phyloP scores from a whole-genome alignment of 2,329 filamentous ascomycete species.

The Alternaria sp. region DNA sequence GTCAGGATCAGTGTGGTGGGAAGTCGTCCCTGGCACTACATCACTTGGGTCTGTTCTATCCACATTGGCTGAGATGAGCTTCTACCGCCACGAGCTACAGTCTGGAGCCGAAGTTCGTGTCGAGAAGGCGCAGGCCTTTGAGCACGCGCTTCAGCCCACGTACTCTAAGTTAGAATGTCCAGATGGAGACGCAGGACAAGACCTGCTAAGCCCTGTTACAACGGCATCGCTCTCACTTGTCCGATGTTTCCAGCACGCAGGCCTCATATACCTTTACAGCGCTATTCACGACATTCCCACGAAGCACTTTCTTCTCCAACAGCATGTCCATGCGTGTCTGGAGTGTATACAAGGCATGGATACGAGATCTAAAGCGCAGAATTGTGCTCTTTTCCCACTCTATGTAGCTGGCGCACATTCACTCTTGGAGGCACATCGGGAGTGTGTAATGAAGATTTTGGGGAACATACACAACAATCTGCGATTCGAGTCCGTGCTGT shows the following conservation, averaged over 20 bases:
- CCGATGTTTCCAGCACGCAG: slow-evolving; percentile 21
- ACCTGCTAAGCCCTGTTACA: neutral
- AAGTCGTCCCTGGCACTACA: slow-evolving; percentile 2
- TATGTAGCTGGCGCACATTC: slow-evolving; percentile 20
- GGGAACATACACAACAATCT: slow-evolving; percentile 15
- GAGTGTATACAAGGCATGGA: slow-evolving; percentile 19
- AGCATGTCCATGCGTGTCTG: slow-evolving; percentile 20
- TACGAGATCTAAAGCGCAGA: slow-evolving; percentile 12
- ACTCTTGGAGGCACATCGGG: slow-evolving; percentile 3
- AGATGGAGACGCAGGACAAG: neutral
- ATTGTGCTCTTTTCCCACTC: slow-evolving; percentile 22
- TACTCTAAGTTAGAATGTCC: neutral
- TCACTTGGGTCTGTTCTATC: slow-evolving; percentile 7
- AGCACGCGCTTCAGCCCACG: slow-evolving; percentile 7
- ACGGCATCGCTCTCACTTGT: slow-evolving; percentile 7
- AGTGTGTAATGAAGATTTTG: slow-evolving; percentile 6
- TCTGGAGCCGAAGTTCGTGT: neutral
- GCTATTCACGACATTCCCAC: slow-evolving; percentile 15
- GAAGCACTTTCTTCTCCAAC: slow-evolving; percentile 16
- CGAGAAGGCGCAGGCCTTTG: slow-evolving; percentile 4
- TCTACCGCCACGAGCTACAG: slow-evolving; percentile 6
- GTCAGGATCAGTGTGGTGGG: slow-evolving; percentile 17
- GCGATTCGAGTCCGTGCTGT: slow-evolving; percentile 17
- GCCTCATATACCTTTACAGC: slow-evolving; percentile 22
- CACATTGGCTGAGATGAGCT: slow-evolving; percentile 10